Evolutionary conservation across 2,329 filamentous ascomycete genomes (phyloP).

Genomic region (Cryoendolithus antarcticus): DNA sequence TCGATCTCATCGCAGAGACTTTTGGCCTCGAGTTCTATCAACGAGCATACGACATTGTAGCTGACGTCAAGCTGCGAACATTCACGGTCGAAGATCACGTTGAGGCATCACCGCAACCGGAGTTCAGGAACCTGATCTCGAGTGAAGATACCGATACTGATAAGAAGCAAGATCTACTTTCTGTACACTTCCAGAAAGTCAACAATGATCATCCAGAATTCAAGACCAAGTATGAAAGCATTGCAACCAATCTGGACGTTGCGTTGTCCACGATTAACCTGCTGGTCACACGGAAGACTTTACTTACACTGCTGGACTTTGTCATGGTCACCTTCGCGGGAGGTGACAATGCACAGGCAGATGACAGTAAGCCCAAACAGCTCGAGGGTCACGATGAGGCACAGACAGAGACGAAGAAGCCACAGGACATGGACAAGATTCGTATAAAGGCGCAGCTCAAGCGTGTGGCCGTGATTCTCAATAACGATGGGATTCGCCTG

Average conservation of each 20-base stretch:
- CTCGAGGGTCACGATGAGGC: slow-evolving; percentile 21
- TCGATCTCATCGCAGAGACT: slow-evolving; percentile 79
- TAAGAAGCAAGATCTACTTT: slow-evolving; percentile 68
- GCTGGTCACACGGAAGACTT: slow-evolving; percentile 81
- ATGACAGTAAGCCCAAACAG: slow-evolving; percentile 10
- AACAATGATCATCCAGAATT: slow-evolving; percentile 89
- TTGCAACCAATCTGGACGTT: slow-evolving; percentile 85
- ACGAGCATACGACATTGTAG: slow-evolving; percentile 81
- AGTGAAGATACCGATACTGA: slow-evolving; percentile 62
- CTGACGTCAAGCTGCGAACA: slow-evolving; percentile 76
- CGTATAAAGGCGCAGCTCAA: slow-evolving; percentile 88
- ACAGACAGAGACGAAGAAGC: slow-evolving; percentile 20
- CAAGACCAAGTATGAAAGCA: slow-evolving; percentile 77
- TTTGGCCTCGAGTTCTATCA: slow-evolving; percentile 84
- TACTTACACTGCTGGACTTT: slow-evolving; percentile 88
- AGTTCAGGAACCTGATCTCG: slow-evolving; percentile 96
- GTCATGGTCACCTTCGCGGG: slow-evolving; percentile 77
- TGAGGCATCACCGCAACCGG: slow-evolving; percentile 66
- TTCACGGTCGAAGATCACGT: slow-evolving; percentile 91
- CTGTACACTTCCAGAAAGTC: slow-evolving; percentile 79
- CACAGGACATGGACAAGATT: slow-evolving; percentile 56
- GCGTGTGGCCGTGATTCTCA: slow-evolving; percentile 85
- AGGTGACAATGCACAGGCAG: slow-evolving; percentile 9
- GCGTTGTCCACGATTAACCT: slow-evolving; percentile 91
- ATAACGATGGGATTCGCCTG: slow-evolving; percentile 91